These are phyloP conservation scores for Isoetes taiwanensis DNA, from an alignment of 75 land plant genomes.

Conservation along the genomic window DNA sequence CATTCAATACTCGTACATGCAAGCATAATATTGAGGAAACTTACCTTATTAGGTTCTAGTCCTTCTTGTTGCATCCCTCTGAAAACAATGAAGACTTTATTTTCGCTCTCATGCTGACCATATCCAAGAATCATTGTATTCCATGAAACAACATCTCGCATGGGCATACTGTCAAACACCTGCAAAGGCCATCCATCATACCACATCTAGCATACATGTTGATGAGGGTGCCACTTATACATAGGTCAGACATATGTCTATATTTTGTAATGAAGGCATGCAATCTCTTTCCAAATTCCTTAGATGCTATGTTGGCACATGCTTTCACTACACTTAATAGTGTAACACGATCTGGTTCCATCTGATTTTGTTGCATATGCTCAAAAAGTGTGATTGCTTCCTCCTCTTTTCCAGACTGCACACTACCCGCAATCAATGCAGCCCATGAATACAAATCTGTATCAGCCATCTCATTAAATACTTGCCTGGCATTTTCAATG, in stretches of 20 bases:
- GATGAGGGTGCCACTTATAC: background rate
- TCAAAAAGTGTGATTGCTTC: background rate
- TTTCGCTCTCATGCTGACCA: too few species aligned
- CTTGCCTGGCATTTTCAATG: constrained; percentile 10
- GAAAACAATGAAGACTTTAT: too few species aligned
- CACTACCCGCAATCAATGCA: constrained; percentile 7
- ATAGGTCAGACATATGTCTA: background rate
- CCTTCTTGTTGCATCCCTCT: too few species aligned
- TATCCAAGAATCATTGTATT: constrained; percentile 2
- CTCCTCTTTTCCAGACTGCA: background rate
- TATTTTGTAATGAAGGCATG: background rate
- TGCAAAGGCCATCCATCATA: background rate
- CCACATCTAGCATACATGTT: background rate
- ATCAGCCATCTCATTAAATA: background rate
- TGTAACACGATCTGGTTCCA: background rate
- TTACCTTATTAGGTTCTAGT: too few species aligned
- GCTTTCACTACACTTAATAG: background rate
- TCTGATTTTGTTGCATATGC: background rate
- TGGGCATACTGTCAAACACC: constrained; percentile 8
- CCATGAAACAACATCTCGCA: constrained; percentile 12
- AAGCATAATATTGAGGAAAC: too few species aligned
- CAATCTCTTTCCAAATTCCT: background rate
- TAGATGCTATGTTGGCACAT: background rate
- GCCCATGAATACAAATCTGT: constrained; percentile 1
- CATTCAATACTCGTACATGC: too few species aligned